Evolutionary conservation across 768 basidiomycete genomes (phyloP).

Genomic region (Pleurotus citrinopileatus): DNA sequence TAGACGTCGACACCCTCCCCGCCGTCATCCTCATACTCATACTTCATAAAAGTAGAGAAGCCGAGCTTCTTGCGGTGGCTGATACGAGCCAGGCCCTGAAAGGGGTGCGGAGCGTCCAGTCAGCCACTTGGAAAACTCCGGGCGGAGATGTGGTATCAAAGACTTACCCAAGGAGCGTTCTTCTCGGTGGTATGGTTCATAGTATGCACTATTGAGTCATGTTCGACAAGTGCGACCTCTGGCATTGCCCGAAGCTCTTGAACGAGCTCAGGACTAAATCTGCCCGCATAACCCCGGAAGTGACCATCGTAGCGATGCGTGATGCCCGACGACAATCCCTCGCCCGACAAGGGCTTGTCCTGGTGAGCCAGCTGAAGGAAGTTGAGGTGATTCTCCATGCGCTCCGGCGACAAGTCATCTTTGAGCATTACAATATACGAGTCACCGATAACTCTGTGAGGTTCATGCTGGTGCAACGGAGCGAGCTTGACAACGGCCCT

Average conservation of each 20-base stretch:
- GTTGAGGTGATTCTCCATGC: constrained; percentile 76
- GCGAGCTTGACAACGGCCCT: constrained; percentile 53
- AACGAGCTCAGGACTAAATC: constrained; percentile 67
- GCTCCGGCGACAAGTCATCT: constrained; percentile 52
- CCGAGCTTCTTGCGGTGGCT: constrained; percentile 79
- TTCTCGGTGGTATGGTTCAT: constrained; percentile 53
- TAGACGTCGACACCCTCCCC: constrained; percentile 95
- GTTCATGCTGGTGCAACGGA: constrained; percentile 54
- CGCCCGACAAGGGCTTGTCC: constrained; percentile 49
- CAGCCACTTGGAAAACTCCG: not conserved
- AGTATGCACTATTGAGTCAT: constrained; percentile 88
- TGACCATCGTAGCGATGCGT: constrained; percentile 76
- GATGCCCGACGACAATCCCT: constrained; percentile 47
- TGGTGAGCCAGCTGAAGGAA: constrained; percentile 65
- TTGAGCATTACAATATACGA: constrained; percentile 95
- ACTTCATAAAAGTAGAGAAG: constrained; percentile 82
- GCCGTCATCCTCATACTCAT: constrained; percentile 66
- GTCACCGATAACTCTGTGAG: constrained; percentile 76
- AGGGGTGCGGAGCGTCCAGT: not conserved
- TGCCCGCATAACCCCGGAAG: constrained; percentile 78
- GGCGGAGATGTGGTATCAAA: constrained; percentile 1
- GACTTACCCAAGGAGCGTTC: constrained; percentile 82
- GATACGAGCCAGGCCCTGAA: constrained; percentile 94
- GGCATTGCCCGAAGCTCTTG: constrained; percentile 78
- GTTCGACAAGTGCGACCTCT: constrained; percentile 91